These are phyloP conservation scores for Cymodocea nodosa DNA, from an alignment of 116 monocot species.

Conservation along the genomic window DNA sequence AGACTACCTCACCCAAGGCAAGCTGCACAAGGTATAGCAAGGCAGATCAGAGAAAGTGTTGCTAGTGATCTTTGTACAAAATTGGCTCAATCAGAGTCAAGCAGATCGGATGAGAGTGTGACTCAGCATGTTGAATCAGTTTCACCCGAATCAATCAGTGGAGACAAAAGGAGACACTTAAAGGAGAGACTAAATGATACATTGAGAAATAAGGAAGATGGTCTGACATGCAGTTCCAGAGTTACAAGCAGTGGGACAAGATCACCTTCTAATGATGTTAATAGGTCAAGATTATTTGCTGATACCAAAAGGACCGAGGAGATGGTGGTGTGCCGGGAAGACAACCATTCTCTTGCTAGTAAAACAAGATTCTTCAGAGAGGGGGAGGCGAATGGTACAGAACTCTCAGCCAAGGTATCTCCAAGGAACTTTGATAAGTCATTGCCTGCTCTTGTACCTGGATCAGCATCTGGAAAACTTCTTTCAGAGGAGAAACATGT, in stretches of 20 bases:
- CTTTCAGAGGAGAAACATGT: slow-evolving; percentile 38
- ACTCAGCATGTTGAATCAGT: slow-evolving; percentile 13
- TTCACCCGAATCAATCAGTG: slow-evolving; percentile 21
- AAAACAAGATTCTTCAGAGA: slow-evolving; percentile 19
- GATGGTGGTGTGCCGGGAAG: slow-evolving; percentile 20
- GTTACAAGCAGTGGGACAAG: slow-evolving; percentile 8
- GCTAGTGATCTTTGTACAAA: slow-evolving; percentile 34
- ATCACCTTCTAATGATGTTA: slow-evolving; percentile 13
- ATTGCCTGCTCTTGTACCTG: slow-evolving; percentile 62
- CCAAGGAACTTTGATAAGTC: slow-evolving; percentile 56
- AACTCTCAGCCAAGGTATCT: slow-evolving; percentile 16
- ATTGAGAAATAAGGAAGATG: slow-evolving; percentile 26
- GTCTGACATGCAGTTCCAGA: slow-evolving; percentile 3
- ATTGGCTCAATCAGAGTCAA: slow-evolving; percentile 40
- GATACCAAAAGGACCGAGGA: slow-evolving; percentile 21
- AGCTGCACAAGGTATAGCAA: slow-evolving; percentile 37
- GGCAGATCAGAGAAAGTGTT: slow-evolving; percentile 50
- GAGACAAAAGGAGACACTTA: slow-evolving; percentile 29
- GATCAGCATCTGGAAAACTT: slow-evolving; percentile 48
- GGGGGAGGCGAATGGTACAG: slow-evolving; percentile 9
- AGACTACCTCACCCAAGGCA: slow-evolving; percentile 33
- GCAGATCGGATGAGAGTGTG: slow-evolving; percentile 25
- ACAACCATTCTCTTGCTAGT: slow-evolving; percentile 15
- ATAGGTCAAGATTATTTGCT: slow-evolving; percentile 15
- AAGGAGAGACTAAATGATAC: slow-evolving; percentile 39